Percentiles rank a stretch among this genome's conserved stretches.
Evolutionary conservation across 1,284 basidiomycete species (phyloP).

Genomic region (Sphagnurus paluster): DNA sequence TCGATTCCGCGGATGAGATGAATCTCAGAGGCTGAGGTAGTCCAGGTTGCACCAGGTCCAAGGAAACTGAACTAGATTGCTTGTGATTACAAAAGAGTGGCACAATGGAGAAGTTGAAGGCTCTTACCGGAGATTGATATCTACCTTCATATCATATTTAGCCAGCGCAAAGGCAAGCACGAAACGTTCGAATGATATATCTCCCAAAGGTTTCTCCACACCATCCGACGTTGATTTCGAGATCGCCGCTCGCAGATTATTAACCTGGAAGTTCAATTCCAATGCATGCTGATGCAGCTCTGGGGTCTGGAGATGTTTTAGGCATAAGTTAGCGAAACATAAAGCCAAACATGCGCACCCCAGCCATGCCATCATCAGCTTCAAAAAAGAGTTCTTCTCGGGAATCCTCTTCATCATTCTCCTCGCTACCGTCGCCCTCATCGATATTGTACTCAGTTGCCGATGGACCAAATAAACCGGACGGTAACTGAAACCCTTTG

Average conservation of each 20-base stretch:
- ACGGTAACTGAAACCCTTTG: slow-evolving; percentile 50
- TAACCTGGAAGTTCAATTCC: slow-evolving; percentile 89
- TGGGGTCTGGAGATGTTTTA: slow-evolving; percentile 23
- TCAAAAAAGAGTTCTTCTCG: slow-evolving; percentile 61
- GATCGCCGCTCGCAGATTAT: slow-evolving; percentile 82
- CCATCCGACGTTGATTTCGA: slow-evolving; percentile 68
- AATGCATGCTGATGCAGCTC: slow-evolving; percentile 84
- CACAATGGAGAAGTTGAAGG: neutral
- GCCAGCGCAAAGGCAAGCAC: slow-evolving; percentile 72
- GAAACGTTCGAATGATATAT: slow-evolving; percentile 83
- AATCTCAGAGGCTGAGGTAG: slow-evolving; percentile 60
- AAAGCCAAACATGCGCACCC: slow-evolving; percentile 43
- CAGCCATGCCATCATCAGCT: slow-evolving; percentile 62
- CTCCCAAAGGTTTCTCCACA: slow-evolving; percentile 74
- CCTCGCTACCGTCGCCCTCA: slow-evolving; percentile 49
- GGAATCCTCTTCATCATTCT: slow-evolving; percentile 30
- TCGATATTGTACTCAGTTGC: slow-evolving; percentile 72
- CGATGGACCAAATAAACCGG: slow-evolving; percentile 52
- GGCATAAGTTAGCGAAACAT: neutral
- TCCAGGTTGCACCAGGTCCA: slow-evolving; percentile 70
- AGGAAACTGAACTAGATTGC: slow-evolving; percentile 53
- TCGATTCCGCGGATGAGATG: slow-evolving; percentile 69
- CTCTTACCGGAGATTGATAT: slow-evolving; percentile 77
- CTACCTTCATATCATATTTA: slow-evolving; percentile 88
- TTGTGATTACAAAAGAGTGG: slow-evolving; percentile 9